Percentiles rank a stretch among this genome's conserved stretches.
Conservation (phyloP, 176 grass and related monocot species). For the Oryza brachyantha region DNA sequence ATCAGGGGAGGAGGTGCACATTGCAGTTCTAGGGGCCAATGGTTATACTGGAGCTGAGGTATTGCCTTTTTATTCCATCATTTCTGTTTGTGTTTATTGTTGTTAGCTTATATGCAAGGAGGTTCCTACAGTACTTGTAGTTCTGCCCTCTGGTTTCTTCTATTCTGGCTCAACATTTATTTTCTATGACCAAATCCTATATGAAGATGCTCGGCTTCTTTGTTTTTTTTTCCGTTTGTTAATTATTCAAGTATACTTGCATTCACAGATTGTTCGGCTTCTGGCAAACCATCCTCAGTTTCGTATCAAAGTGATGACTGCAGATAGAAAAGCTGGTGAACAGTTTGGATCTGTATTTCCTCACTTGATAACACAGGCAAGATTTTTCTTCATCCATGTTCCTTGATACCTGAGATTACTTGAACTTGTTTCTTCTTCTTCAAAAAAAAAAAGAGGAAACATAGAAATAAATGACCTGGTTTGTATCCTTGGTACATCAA, state of each 20-base stretch:
- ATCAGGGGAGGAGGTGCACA: constrained; percentile 49
- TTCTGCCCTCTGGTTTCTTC: background rate
- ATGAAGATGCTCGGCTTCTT: background rate
- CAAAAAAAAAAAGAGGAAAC: background rate
- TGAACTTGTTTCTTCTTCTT: background rate
- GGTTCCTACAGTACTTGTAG: background rate
- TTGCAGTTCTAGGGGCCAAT: constrained; percentile 83
- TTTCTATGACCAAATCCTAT: background rate
- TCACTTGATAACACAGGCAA: constrained; percentile 76
- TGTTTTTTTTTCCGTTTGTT: background rate
- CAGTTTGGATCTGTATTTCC: constrained; percentile 88
- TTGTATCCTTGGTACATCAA: background rate
- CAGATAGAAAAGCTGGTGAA: constrained; percentile 90
- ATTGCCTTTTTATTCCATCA: background rate
- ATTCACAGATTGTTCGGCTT: constrained; percentile 73
- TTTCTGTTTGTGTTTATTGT: background rate
- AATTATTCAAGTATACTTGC: background rate
- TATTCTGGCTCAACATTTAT: background rate
- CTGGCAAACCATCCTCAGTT: constrained; percentile 81
- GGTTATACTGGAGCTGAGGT: constrained; percentile 96
- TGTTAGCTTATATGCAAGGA: background rate
- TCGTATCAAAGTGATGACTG: constrained; percentile 75
- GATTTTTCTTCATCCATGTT: background rate
- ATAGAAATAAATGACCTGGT: background rate
- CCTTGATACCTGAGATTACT: background rate